Evolutionary conservation across 108 stramenopile species (phyloP).

Genomic region (Nannochloropsis granulata): DNA sequence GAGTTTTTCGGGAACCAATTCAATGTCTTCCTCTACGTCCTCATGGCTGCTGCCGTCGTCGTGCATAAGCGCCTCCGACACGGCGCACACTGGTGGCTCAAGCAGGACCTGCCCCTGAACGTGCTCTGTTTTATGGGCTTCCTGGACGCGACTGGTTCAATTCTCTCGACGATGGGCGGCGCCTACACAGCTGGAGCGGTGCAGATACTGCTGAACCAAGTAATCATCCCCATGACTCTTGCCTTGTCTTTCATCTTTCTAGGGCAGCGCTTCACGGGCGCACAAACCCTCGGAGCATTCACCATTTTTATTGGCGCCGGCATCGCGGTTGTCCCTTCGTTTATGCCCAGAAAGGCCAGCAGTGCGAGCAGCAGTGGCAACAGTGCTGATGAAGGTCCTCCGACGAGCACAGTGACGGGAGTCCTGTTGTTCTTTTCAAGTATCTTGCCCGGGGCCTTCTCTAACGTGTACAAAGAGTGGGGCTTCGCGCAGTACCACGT

Average conservation of each 20-base stretch:
- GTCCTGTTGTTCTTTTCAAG: not conserved
- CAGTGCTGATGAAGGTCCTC: not conserved
- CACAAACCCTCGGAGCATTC: slow-evolving; percentile 4
- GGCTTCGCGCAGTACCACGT: slow-evolving; percentile 3
- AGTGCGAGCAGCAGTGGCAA: not conserved
- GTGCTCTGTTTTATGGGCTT: slow-evolving; percentile 3
- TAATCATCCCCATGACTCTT: slow-evolving; percentile 17
- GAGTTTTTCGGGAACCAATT: not conserved
- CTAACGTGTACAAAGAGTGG: slow-evolving; percentile 22
- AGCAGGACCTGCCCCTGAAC: not conserved
- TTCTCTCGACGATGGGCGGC: slow-evolving; percentile 9
- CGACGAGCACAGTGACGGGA: not conserved
- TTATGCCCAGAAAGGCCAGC: not conserved
- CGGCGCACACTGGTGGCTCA: not conserved
- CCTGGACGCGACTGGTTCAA: slow-evolving; percentile 6
- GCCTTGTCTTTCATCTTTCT: not conserved
- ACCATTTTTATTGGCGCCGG: slow-evolving; percentile 5
- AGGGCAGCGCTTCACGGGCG: not conserved
- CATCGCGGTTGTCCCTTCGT: not conserved
- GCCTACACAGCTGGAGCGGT: slow-evolving; percentile 11
- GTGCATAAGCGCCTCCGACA: not conserved
- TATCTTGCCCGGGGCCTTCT: slow-evolving; percentile 6
- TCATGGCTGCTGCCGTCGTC: not conserved
- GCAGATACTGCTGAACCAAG: slow-evolving; percentile 12
- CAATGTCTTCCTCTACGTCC: not conserved